Conservation (phyloP, 768 basidiomycete species). For the Lentinula aciculospora region DNA sequence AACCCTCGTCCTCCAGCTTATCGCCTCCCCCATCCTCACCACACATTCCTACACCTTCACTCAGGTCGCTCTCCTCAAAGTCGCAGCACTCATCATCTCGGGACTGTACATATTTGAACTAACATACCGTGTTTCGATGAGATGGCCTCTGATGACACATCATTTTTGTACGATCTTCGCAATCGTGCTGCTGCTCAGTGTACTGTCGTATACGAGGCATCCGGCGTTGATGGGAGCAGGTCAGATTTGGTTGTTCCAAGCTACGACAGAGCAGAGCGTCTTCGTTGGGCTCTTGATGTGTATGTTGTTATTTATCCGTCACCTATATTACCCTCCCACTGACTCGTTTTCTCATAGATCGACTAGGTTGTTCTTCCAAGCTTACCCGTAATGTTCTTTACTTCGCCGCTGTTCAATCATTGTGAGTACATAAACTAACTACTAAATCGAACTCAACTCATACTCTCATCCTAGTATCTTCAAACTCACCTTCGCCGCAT, state of each 20-base stretch:
- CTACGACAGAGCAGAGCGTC: slow-evolving; percentile 3
- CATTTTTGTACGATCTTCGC: slow-evolving; percentile 4
- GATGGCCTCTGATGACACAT: slow-evolving; percentile 3
- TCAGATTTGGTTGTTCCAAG: slow-evolving; percentile 1
- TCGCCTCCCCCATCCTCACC: neutral
- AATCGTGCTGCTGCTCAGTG: neutral
- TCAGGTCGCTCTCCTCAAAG: neutral
- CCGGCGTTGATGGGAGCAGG: neutral
- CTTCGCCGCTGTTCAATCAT: neutral
- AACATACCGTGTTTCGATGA: slow-evolving; percentile 1
- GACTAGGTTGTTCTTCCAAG: neutral
- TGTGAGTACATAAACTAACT: neutral
- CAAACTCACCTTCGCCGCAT: neutral
- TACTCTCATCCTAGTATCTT: neutral
- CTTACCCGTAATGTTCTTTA: neutral
- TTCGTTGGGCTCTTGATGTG: slow-evolving; percentile 1
- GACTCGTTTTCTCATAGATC: neutral
- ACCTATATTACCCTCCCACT: neutral
- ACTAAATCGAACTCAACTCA: too few relatives aligned
- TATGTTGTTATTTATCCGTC: neutral
- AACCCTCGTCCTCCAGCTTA: neutral
- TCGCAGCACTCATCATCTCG: neutral
- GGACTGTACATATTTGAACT: slow-evolving; percentile 3
- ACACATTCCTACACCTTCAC: neutral
- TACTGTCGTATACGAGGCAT: neutral